Conservation (phyloP, 176 grass and related monocot genomes). For the Typha latifolia region DNA sequence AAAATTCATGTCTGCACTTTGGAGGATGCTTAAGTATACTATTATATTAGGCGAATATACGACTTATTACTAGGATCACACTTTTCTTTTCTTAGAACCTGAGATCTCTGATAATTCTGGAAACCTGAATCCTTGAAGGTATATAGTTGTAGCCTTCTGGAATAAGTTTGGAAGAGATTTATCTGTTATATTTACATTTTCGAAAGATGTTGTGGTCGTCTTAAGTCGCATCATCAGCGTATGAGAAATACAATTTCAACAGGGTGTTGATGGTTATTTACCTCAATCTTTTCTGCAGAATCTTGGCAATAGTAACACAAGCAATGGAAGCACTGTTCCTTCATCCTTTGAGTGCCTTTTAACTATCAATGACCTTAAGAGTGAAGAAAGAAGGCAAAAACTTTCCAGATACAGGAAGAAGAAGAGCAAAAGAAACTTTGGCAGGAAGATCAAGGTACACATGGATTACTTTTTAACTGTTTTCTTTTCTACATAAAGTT, state of each 20-base stretch:
- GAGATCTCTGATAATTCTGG: no score
- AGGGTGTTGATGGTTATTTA: not conserved
- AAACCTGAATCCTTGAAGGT: no score
- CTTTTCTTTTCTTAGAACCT: no score
- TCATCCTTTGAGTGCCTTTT: slow-evolving; percentile 58
- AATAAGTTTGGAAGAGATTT: no score
- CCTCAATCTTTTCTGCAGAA: slow-evolving; percentile 34
- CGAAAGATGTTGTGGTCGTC: no score
- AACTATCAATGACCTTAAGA: slow-evolving; percentile 72
- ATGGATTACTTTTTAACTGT: not conserved
- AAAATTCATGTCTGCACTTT: no score
- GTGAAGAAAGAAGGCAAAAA: slow-evolving; percentile 84
- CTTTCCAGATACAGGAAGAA: slow-evolving; percentile 97
- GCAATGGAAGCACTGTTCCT: slow-evolving; percentile 34
- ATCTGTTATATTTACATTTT: no score
- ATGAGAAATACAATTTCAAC: not conserved
- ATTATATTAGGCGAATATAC: no score
- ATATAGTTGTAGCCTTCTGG: no score
- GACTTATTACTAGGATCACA: no score
- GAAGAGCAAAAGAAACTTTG: slow-evolving; percentile 91
- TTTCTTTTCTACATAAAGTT: not conserved
- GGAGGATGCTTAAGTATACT: no score
- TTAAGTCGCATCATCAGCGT: no score
- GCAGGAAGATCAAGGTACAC: slow-evolving; percentile 95
- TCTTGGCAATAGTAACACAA: slow-evolving; percentile 54